Base-by-base conservation (phyloP, 768 basidiomycete genomes). In the Leccinellum albellum region DNA sequence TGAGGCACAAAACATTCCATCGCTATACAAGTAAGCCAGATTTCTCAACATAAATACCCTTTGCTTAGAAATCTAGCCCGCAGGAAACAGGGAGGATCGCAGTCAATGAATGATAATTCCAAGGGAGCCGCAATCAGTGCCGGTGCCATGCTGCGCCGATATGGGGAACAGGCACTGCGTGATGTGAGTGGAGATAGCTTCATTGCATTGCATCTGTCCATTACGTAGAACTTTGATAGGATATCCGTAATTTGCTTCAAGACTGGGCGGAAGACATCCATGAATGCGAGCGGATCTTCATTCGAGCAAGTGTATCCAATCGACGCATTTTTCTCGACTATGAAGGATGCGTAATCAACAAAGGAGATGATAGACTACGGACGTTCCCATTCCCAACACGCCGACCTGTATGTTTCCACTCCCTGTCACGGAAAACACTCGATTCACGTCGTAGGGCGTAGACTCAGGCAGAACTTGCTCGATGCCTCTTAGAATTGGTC, bases 301-400 rank as follows among this genome's bases (percentile, higher is more conserved):
- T 99, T 44, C 84, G 97, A 17, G 93, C 94, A 35, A 95, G 85
- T 71, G 86, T 83, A 17, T 85, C 89, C 1, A 97, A 97, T 68
- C 83, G 89, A 54, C 84, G 85, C 52, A 94, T 91, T 54, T 98
- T 99, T 73, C 78, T 92, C 56, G 94, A 93, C 53, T 95, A 94
- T 64, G 92, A 94, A 14, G 88, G 81, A 3, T 86, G 89, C 1
- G 73, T 86, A 3, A 82, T 98, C 51, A 67, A 75, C 28, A 94
- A 92, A 75, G 82, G 85, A 67, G 96, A 98, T 61, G 82, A 82
- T 31, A 82, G 95, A 35, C 73, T 98, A 29, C 82, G 94, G 45
- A 90, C 87, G 0, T 98, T 96, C 72, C 94, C 95, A 0, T 99
- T 99, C 73, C 95, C 94, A 4, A 99, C 97, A 1, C 86, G 95